Percentiles rank a stretch among this genome's conserved stretches.
These are phyloP conservation scores for Chlamydomonas sphaeroides DNA, from an alignment of 139 green algal genomes.

Conservation along the genomic window DNA sequence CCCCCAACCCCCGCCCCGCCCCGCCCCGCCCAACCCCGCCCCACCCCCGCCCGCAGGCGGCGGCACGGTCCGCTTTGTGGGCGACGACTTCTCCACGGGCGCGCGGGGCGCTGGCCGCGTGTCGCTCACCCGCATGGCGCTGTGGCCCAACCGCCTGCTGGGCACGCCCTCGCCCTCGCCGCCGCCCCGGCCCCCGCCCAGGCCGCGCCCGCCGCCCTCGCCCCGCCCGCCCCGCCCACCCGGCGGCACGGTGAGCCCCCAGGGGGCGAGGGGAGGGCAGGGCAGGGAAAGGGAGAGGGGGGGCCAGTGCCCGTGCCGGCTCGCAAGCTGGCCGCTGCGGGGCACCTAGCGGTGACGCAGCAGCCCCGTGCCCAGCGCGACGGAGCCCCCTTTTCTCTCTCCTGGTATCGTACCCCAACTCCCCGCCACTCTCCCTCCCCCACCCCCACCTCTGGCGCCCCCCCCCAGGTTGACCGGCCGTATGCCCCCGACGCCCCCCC, in stretches of 20 bases:
- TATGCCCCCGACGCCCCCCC: not conserved
- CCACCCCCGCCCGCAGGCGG: too few species aligned
- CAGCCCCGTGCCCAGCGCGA: too few species aligned
- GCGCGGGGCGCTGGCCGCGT: conserved; percentile 6
- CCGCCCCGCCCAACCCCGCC: too few species aligned
- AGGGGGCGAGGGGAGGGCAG: too few species aligned
- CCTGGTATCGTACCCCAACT: too few species aligned
- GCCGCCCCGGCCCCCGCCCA: conserved; percentile 6
- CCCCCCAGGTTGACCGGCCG: too few species aligned
- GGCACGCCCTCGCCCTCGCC: not conserved
- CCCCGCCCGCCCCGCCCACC: not conserved
- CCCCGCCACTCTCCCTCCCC: not conserved
- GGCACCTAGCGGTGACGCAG: too few species aligned
- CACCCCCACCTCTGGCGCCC: not conserved
- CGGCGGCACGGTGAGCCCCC: not conserved
- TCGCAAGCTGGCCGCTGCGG: too few species aligned
- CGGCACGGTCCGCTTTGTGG: conserved; percentile 14
- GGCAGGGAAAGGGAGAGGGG: too few species aligned
- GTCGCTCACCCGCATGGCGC: not conserved
- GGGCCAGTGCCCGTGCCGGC: too few species aligned
- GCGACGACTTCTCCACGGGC: conserved; percentile 13
- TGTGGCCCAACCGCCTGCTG: not conserved
- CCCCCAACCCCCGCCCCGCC: too few species aligned
- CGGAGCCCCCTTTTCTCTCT: too few species aligned
- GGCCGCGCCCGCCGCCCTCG: not conserved